Percentiles rank a stretch among this genome's conserved stretches.
Conservation (phyloP, 1,284 basidiomycete genomes). For the Trametes hirsuta region DNA sequence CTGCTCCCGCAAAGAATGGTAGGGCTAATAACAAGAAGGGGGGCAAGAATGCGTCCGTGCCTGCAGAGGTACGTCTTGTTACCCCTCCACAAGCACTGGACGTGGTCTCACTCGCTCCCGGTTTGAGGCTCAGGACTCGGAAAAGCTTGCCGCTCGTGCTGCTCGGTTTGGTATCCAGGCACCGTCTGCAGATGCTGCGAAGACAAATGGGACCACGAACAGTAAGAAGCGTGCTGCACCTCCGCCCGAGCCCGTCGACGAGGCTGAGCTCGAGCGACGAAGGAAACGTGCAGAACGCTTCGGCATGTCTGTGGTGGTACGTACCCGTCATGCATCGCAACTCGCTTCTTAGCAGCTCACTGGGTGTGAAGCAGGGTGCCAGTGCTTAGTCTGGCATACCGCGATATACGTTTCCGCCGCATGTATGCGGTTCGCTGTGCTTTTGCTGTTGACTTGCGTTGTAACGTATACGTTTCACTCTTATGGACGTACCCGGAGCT, state of each 20-base stretch:
- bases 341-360: not conserved
- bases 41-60: conserved; percentile 12
- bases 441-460: not conserved
- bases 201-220: conserved; percentile 8
- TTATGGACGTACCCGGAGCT: not conserved
- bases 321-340: not conserved
- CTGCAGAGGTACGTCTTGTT: conserved; percentile 32
- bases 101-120: not conserved
- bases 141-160: conserved; percentile 50
- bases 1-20: conserved; percentile 20
- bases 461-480: conserved; percentile 1
- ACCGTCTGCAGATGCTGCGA: conserved; percentile 12
- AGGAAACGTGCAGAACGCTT: conserved; percentile 69
- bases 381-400: not conserved
- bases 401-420: not conserved
- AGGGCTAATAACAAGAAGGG: conserved; percentile 22
- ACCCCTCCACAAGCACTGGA: not conserved
- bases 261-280: conserved; percentile 59
- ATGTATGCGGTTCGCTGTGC: not conserved
- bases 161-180: conserved; percentile 52
- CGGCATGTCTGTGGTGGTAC: conserved; percentile 32
- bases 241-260: conserved; percentile 46
- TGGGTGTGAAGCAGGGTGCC: not conserved
- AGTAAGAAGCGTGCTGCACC: conserved; percentile 48
- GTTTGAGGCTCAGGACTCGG: conserved; percentile 43